Conservation (phyloP, 1,284 basidiomycete species). For the Sanghuangporus sanghuang region DNA sequence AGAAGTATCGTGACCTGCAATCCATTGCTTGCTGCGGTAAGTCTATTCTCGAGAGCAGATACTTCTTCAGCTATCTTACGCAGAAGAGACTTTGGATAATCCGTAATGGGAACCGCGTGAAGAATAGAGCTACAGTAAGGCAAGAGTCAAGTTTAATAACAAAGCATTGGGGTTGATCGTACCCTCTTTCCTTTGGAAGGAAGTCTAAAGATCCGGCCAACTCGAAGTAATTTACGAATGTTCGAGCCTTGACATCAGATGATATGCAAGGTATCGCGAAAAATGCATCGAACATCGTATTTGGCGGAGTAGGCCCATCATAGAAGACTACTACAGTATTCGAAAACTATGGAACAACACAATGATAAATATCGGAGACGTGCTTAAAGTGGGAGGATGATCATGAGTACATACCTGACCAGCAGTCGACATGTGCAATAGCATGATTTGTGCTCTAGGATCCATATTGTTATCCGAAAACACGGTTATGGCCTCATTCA, state of each 20-base stretch:
- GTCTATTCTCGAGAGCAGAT: background rate
- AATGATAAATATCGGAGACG: no score
- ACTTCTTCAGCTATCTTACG: background rate
- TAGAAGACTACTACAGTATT: constrained; percentile 5
- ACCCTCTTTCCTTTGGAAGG: constrained; percentile 2
- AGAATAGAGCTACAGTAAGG: background rate
- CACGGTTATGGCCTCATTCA: constrained; percentile 6
- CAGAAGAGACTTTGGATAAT: constrained; percentile 5
- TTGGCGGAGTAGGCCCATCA: constrained; percentile 6
- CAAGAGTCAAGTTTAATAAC: background rate
- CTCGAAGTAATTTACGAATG: constrained; percentile 2
- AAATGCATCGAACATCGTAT: constrained; percentile 7
- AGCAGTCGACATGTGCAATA: background rate
- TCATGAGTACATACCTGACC: background rate
- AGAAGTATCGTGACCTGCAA: constrained; percentile 1
- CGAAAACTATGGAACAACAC: background rate
- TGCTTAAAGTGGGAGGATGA: background rate
- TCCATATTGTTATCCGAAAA: constrained; percentile 13
- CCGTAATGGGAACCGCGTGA: constrained; percentile 8
- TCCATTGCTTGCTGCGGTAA: background rate
- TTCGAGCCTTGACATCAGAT: background rate
- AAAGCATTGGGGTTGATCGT: no score
- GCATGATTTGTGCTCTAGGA: constrained; percentile 14
- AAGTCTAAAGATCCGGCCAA: constrained; percentile 6
- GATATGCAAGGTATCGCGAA: background rate